Evolutionary conservation across 768 basidiomycete genomes (phyloP).

Genomic region (Mycena vulgaris): DNA sequence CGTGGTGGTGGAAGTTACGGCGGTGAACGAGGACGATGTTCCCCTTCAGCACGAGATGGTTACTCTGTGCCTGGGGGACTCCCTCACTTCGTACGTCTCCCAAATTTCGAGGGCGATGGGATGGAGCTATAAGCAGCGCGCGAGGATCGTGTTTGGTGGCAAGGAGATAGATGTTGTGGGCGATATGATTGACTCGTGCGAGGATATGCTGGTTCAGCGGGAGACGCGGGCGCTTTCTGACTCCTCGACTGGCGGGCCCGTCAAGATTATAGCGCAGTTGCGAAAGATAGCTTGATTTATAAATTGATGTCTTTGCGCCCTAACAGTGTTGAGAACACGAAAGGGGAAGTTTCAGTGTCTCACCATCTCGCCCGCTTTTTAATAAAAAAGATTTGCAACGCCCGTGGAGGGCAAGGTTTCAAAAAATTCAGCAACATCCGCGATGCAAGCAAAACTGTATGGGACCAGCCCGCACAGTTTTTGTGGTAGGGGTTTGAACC

Average conservation of each 20-base stretch:
- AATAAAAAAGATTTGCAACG: no score
- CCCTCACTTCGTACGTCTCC: constrained; percentile 2
- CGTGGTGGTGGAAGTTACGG: constrained; percentile 4
- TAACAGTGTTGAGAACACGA: not conserved
- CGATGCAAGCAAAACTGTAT: no score
- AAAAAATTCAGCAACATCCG: no score
- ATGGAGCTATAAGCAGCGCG: constrained; percentile 9
- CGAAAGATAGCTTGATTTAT: not conserved
- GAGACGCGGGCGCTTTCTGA: constrained; percentile 1
- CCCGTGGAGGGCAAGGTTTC: no score
- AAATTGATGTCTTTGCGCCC: not conserved
- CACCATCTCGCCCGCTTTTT: not conserved
- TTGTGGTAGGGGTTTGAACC: no score
- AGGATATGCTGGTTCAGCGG: constrained; percentile 4
- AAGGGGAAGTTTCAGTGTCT: constrained; percentile 2
- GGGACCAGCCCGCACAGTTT: no score
- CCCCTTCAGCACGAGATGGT: constrained; percentile 4
- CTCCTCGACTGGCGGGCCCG: not conserved
- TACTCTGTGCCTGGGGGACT: not conserved
- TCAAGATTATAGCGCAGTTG: constrained; percentile 6
- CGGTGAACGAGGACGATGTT: not conserved
- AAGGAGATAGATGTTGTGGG: constrained; percentile 3
- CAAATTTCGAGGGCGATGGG: constrained; percentile 5
- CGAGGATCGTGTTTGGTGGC: constrained; percentile 4
- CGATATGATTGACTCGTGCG: constrained; percentile 4